A percentile compares a stretch with the other conserved stretches of the same genome.
Conservation (phyloP, 805 yeast species). For the Kuraishia molischiana region DNA sequence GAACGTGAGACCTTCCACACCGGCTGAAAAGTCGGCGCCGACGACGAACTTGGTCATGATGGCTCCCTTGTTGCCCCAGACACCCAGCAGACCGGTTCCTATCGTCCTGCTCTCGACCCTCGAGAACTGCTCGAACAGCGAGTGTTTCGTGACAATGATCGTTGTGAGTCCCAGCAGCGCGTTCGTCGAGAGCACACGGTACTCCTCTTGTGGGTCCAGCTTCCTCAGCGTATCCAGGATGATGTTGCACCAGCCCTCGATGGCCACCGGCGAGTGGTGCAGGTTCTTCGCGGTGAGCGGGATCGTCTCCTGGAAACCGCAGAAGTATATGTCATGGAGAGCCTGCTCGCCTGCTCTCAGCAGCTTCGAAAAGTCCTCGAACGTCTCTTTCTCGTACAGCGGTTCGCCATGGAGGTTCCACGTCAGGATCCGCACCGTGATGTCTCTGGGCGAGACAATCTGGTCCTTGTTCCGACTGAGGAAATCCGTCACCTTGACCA, state of each 20-base stretch:
- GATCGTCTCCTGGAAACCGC: slow-evolving; percentile 34
- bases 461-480: not conserved
- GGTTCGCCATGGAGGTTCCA: slow-evolving; percentile 21
- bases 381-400: slow-evolving; percentile 4
- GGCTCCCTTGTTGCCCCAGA: slow-evolving; percentile 49
- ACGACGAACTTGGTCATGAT: slow-evolving; percentile 27
- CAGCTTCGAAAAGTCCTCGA: slow-evolving; percentile 8
- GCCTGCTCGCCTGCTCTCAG: slow-evolving; percentile 1
- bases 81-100: slow-evolving; percentile 41
- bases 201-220: slow-evolving; percentile 19
- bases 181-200: slow-evolving; percentile 22
- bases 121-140: slow-evolving; percentile 22
- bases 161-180: slow-evolving; percentile 38
- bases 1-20: slow-evolving; percentile 11
- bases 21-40: slow-evolving; percentile 20
- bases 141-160: slow-evolving; percentile 23
- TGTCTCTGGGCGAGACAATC: not conserved
- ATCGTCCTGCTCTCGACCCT: slow-evolving; percentile 26
- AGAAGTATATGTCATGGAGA: slow-evolving; percentile 19
- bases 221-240: slow-evolving; percentile 14
- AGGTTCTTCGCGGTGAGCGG: slow-evolving; percentile 23
- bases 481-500: slow-evolving; percentile 3
- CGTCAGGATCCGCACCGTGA: slow-evolving; percentile 13
- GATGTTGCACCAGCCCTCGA: slow-evolving; percentile 15
- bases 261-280: slow-evolving; percentile 17